Evolutionary conservation across 805 yeast genomes (phyloP).

Genomic region (Candida corydali): DNA sequence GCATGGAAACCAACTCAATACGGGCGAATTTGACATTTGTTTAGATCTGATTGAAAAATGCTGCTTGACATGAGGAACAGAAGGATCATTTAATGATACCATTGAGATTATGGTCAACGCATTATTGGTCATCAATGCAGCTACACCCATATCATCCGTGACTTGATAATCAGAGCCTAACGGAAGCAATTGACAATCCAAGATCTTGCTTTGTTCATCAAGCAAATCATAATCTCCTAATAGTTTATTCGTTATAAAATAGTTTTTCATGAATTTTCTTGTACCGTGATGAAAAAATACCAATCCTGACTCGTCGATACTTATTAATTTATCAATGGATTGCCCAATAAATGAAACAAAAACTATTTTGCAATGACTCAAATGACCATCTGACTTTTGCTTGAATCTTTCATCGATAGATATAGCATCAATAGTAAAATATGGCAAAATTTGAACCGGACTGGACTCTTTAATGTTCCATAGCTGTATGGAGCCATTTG

Average conservation of each 20-base stretch:
- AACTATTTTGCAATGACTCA: slow-evolving; percentile 19
- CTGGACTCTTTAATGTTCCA: slow-evolving; percentile 52
- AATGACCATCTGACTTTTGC: slow-evolving; percentile 26
- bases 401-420: slow-evolving; percentile 20
- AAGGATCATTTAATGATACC: slow-evolving; percentile 35
- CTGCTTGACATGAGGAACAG: slow-evolving; percentile 29
- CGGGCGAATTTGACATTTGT: slow-evolving; percentile 24
- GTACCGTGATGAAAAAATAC: slow-evolving; percentile 62
- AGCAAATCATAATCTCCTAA: slow-evolving; percentile 43
- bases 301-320: slow-evolving; percentile 34
- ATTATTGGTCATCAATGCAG: slow-evolving; percentile 55
- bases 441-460: slow-evolving; percentile 50
- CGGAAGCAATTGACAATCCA: slow-evolving; percentile 49
- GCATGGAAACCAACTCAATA: slow-evolving; percentile 63
- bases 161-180: slow-evolving; percentile 51
- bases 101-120: slow-evolving; percentile 52
- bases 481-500: slow-evolving; percentile 57
- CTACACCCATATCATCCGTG: slow-evolving; percentile 54
- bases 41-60: slow-evolving; percentile 53
- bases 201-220: slow-evolving; percentile 14
- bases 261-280: slow-evolving; percentile 51
- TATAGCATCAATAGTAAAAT: slow-evolving; percentile 27
- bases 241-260: slow-evolving; percentile 44
- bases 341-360: slow-evolving; percentile 25
- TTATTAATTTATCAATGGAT: slow-evolving; percentile 24